Evolutionary conservation across 2,329 filamentous ascomycete species (phyloP), one percentile per base, ranked within the genome.

Genomic region (Penicillium psychrosexuale): DNA sequence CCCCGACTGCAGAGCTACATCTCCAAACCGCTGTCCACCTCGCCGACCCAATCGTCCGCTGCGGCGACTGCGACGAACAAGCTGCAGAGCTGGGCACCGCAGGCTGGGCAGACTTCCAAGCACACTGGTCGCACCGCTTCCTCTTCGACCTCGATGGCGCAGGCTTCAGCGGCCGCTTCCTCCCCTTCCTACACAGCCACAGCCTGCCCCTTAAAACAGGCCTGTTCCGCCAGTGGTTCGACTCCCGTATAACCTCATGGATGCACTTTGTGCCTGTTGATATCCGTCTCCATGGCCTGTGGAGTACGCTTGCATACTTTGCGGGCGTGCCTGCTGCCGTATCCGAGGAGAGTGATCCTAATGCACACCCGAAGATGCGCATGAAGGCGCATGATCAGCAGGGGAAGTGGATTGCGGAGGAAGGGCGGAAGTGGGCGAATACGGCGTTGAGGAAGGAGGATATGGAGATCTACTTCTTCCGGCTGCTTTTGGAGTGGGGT

Each of bases 251-350:
- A 15, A 82, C 80, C 55, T 83, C 90, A 0, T 95, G 90, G 90
- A 76, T 86, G 42, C 90, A 95, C 69, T 94, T 91, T 64, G 86
- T 93, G 1, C 90, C 90, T 8, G 74, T 92, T 15, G 90, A 94
- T 67, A 62, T 87, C 1, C 81, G 90, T 3, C 84, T 89, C 19
- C 88, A 91, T 57, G 88, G 83, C 1, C 74, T 94, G 38, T 90
- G 89, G 77, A 85, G 84, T 58, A 90, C 86, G 0, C 72, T 92
- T 51, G 82, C 87, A 0, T 94, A 91, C 72, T 93, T 94, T 66
- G 76, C 80, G 5, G 88, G 87, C 0, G 77, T 75, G 9, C 37
- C 57, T 15, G 64, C 67, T 42, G 73, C 56, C 8, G 42, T 51
- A 2, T 47, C 51, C 8, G 45, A 52, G 19, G 47, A 39, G 1